These are phyloP conservation scores for Penicillium samsonianum DNA, from an alignment of 495 filamentous ascomycete genomes.

Conservation along the genomic window DNA sequence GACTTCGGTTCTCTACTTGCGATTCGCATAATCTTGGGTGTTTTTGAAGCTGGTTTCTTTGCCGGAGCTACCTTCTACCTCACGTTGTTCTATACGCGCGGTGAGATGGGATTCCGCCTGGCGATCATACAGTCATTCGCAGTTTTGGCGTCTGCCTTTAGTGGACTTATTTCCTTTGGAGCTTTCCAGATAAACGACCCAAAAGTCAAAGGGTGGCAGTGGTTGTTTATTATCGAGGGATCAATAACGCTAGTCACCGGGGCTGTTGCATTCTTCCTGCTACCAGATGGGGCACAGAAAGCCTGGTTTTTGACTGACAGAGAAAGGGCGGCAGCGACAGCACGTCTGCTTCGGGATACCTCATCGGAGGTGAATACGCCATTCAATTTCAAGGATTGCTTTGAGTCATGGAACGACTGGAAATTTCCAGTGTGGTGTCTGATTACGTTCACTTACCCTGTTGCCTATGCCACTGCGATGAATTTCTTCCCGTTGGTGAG, in stretches of 20 bases:
- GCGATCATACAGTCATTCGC: constrained; percentile 72
- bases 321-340: constrained; percentile 46
- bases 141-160: constrained; percentile 66
- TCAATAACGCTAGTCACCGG: constrained; percentile 58
- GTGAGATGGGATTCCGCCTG: constrained; percentile 67
- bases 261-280: constrained; percentile 61
- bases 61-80: constrained; percentile 62
- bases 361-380: constrained; percentile 30
- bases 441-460: constrained; percentile 37
- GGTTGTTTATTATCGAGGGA: constrained; percentile 75
- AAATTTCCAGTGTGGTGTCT: constrained; percentile 39
- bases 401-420: constrained; percentile 36
- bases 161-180: constrained; percentile 66
- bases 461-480: constrained; percentile 38
- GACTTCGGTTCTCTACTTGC: constrained; percentile 58
- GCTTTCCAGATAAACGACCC: constrained; percentile 64
- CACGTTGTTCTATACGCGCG: constrained; percentile 53
- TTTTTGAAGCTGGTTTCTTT: constrained; percentile 69
- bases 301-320: constrained; percentile 61
- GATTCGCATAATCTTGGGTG: constrained; percentile 43
- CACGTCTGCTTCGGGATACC: constrained; percentile 31
- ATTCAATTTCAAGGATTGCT: constrained; percentile 31
- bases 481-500: constrained; percentile 39
- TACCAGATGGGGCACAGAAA: constrained; percentile 58
- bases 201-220: constrained; percentile 61